Base-by-base conservation (phyloP, 805 yeast species). In the Ogataea polymorpha region DNA sequence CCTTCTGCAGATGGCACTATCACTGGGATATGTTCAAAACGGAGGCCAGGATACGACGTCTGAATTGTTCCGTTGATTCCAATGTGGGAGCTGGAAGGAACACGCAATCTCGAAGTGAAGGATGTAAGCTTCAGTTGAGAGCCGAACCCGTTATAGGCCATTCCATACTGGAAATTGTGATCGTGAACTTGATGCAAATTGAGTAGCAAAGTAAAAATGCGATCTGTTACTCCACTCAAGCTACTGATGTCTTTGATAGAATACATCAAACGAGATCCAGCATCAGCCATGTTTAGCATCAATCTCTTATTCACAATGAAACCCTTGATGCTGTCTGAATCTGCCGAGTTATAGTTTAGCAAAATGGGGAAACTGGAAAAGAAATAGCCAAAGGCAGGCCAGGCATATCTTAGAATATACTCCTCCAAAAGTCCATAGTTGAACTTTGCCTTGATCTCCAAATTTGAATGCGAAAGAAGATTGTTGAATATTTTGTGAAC, bases 351-450 rank as follows among this genome's bases (percentile, higher is more conserved):
- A 60, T 18, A 53, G 43, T 59, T 82, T 42, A 87, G 61, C 38
- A 89, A 77, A 13, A 90, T 90, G 2, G 98, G 98, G 48, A 90
- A 74, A 1, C 96, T 84, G 0, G 96, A 86, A 66, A 87, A 89
- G 16, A 89, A 63, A 59, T 88, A 89, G n/a, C 97, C 96, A 65
- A 90, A 75, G 0, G 95, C 96, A 3, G 96, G 88, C 97, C 97
- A 90, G 10, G 91, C 79, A 58, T 86, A 88, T 65, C 89, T 90
- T 61, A 90, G 74, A 35, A 89, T 78, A 56, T 88, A 87, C 58
- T 88, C 95, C 66, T 90, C 96, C 44, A 85, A 62, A 46, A 86
- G 70, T 37, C 80, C 82, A 61, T 88, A 90, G 9, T 72, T 65
- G 41, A 86, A 80, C 45, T 84, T 76, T 48, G 82, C 87, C 21